Evolutionary conservation across 441 rosid genomes (phyloP), one percentile per base, ranked within the genome.

Genomic region (Capsella rubella): DNA sequence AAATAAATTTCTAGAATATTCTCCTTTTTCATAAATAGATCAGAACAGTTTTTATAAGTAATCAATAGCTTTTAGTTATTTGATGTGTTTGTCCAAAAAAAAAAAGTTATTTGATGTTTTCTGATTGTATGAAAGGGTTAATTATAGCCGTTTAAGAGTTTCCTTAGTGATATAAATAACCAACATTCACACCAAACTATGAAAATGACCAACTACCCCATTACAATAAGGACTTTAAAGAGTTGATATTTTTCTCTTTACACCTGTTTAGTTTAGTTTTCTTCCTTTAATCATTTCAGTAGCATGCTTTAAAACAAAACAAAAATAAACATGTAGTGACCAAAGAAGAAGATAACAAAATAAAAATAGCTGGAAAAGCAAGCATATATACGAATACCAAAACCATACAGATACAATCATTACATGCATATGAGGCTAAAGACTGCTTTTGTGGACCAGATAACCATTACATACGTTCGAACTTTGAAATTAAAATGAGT

Each of bases 201-300:
- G 77, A 77, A 71, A 65, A 71, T 77, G 57, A 71, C 76, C 68
- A 64, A 72, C 76, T 40, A 77, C 71, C 68, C 50, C 67, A 16
- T 58, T 76, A 39, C 46, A 28, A 37, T 18, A 29, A 34, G 5
- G 3, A 14, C 25, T 21, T 21, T 21, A 39, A 32, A 64, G 6
- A 10, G 31, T 16, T 50, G 21, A 4, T 50, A 39, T 1, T 2
- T 34, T 4, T 21, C 25, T 21, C 18, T 18, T 49, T 1, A 50
- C 18, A 57, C 49, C 58, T 16, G 27, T 56, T 54, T 45, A 51
- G 12, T 63, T 60, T 60, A 6, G n/a, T 15, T 43, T 69, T 72
- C 3, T 8, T 28, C 45, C 8, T 55, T 45, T 63, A 51, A 53
- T 50, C 32, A 60, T 14, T 39, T 58, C 21, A 50, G 43, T 13